Evolutionary conservation across 2,329 filamentous ascomycete genomes (phyloP), one percentile per base, ranked within the genome.

Genomic region (Blastomyces emzantsi): DNA sequence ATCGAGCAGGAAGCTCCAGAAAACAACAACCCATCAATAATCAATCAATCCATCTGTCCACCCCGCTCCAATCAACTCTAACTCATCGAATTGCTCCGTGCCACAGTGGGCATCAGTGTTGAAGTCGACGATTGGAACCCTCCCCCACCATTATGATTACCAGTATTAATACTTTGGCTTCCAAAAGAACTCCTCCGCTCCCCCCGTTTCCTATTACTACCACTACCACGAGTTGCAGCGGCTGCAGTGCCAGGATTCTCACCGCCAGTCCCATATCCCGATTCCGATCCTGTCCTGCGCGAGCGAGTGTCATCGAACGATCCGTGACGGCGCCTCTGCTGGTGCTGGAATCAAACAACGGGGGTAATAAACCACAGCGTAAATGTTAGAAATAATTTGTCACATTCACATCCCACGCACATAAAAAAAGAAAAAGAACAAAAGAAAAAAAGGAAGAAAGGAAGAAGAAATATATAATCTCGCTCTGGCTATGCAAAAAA

Each of bases 291-390:
- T n/a, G 55, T 22, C 56, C 56, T 59, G 28, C 54, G 33, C 33
- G 54, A 56, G 66, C 76, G 73, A 69, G 70, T 67, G 67, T 72
- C 72, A 69, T 76, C 75, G 70, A 75, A 68, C 61, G 75, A 76
- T 67, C 73, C 75, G 70, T 74, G 75, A 70, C 75, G 76, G 71
- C 75, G 76, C 76, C 74, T 79, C 78, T 80, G 77, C 43, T 52
- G 25, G 25, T 80, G 77, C 43, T 52, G 25, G 25, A 52, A 52
- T 30, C 49, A 28, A 52, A 52, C 7, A 17, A 30, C 25, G 3
- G 25, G 25, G 13, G 49, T 72, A 77, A 70, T 73, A 66, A 73
- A 76, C 71, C 72, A 73, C 76, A 71, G 73, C 73, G 73, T 69
- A 69, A 74, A 28, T 72, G 74, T 79, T 78, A 79, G 78, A 79